Evolutionary conservation across 768 basidiomycete genomes (phyloP).

Genomic region (Boletus pseudo-olivaceus): DNA sequence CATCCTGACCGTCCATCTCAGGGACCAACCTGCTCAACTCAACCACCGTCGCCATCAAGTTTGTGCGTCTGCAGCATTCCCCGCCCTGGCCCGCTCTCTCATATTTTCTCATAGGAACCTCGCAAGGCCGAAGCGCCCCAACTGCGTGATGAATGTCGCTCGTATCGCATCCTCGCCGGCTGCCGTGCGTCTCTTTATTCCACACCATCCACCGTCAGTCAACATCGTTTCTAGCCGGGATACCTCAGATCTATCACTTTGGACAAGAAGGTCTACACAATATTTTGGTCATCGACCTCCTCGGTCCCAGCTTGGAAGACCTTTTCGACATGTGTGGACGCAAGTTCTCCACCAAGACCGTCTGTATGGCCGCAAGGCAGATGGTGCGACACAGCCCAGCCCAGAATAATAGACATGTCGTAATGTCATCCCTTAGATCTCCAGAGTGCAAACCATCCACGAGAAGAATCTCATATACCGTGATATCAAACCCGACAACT

Average conservation of each 20-base stretch:
- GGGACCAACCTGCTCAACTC: slow-evolving; percentile 98
- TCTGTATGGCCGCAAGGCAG: slow-evolving; percentile 98
- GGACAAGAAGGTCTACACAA: slow-evolving; percentile 99
- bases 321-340: slow-evolving; percentile 99
- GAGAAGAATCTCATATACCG: slow-evolving; percentile 99
- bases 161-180: slow-evolving; percentile 86
- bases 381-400: slow-evolving; percentile 56
- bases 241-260: slow-evolving; percentile 99
- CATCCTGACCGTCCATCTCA: slow-evolving; percentile 30
- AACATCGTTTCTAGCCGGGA: slow-evolving; percentile 63
- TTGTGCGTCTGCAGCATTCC: slow-evolving; percentile 59
- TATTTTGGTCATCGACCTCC: slow-evolving; percentile 95
- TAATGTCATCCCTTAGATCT: slow-evolving; percentile 51
- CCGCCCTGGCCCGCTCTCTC: slow-evolving; percentile 1
- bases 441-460: slow-evolving; percentile 96
- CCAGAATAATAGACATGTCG: slow-evolving; percentile 1
- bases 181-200: slow-evolving; percentile 62
- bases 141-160: slow-evolving; percentile 96
- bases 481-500: slow-evolving; percentile 99
- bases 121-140: slow-evolving; percentile 96
- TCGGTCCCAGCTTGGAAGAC: slow-evolving; percentile 96
- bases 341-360: slow-evolving; percentile 97
- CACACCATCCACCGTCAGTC: slow-evolving; percentile 9
- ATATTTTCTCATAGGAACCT: slow-evolving; percentile 58
- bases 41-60: slow-evolving; percentile 99